Evolutionary conservation across 441 rosid species (phyloP).

Genomic region (Eutrema salsugineum): DNA sequence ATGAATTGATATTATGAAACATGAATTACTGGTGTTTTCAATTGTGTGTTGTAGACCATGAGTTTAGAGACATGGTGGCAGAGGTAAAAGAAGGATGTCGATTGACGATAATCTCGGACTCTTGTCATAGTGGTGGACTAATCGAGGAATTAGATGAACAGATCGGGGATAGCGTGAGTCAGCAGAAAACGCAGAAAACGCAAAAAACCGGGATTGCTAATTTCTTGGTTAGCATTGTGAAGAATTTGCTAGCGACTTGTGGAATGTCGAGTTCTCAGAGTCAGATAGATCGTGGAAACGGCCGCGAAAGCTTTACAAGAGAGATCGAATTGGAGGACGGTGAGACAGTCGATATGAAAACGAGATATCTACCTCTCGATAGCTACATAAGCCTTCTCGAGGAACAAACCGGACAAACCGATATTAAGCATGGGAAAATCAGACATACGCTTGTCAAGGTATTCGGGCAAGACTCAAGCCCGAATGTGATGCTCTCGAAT

Average conservation of each 20-base stretch:
- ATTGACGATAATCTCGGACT: slow-evolving; percentile 72
- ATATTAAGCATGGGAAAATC: slow-evolving; percentile 60
- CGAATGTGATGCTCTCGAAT: slow-evolving; percentile 58
- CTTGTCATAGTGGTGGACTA: slow-evolving; percentile 93
- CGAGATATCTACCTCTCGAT: slow-evolving; percentile 61
- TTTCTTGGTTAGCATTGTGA: slow-evolving; percentile 34
- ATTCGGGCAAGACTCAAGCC: slow-evolving; percentile 80
- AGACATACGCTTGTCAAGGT: slow-evolving; percentile 64
- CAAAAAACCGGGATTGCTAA: slow-evolving; percentile 27
- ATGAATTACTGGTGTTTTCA: not conserved
- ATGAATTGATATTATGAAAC: no score
- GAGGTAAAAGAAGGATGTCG: slow-evolving; percentile 50
- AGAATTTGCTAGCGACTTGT: not conserved
- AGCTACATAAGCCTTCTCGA: slow-evolving; percentile 67
- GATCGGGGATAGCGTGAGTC: slow-evolving; percentile 66
- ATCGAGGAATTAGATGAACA: slow-evolving; percentile 81
- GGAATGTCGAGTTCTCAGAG: not conserved
- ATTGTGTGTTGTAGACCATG: slow-evolving; percentile 49
- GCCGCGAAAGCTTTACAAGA: not conserved
- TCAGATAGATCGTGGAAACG: not conserved
- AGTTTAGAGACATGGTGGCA: slow-evolving; percentile 73
- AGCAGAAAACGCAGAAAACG: slow-evolving; percentile 23
- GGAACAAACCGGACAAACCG: slow-evolving; percentile 76
- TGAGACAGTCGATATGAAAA: slow-evolving; percentile 33
- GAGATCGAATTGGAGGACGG: slow-evolving; percentile 14